phyloP scores from a whole-genome alignment of 495 filamentous ascomycete species.

The Penicillium silybi region DNA sequence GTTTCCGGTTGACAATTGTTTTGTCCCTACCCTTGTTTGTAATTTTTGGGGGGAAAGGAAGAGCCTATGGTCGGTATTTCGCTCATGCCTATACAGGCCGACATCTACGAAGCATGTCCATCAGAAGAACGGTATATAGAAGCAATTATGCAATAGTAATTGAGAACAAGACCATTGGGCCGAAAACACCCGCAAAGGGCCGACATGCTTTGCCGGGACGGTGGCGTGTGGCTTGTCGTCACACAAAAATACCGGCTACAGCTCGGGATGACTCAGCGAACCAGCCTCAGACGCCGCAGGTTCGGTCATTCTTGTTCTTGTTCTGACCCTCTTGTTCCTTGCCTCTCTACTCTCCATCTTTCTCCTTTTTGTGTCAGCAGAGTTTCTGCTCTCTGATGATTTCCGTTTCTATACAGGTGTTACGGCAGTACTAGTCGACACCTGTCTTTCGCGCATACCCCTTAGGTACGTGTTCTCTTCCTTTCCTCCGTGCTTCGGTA shows the following conservation, averaged over 20 bases:
- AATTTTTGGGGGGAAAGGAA: neutral
- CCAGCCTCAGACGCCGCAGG: conserved; percentile 19
- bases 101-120: neutral
- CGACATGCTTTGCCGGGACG: conserved; percentile 23
- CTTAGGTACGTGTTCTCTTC: conserved; percentile 21
- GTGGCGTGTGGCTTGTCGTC: neutral
- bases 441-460: conserved; percentile 29
- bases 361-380: conserved; percentile 22
- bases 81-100: neutral
- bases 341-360: conserved; percentile 12
- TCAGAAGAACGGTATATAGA: neutral
- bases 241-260: conserved; percentile 10
- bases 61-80: neutral
- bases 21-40: neutral
- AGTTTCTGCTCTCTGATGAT: conserved; percentile 45
- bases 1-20: neutral
- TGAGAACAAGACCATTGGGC: conserved; percentile 15
- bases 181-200: conserved; percentile 24
- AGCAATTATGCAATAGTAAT: conserved; percentile 11
- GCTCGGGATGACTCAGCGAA: conserved; percentile 26
- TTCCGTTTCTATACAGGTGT: conserved; percentile 41
- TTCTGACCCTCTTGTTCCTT: conserved; percentile 13
- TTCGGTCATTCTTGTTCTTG: conserved; percentile 20
- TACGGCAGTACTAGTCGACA: conserved; percentile 47
- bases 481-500: conserved; percentile 35